Percentiles rank a stretch among this genome's conserved stretches.
phyloP scores from a whole-genome alignment of 192 early-diverging fungal genomes.

The Lunasporangiospora selenospora region DNA sequence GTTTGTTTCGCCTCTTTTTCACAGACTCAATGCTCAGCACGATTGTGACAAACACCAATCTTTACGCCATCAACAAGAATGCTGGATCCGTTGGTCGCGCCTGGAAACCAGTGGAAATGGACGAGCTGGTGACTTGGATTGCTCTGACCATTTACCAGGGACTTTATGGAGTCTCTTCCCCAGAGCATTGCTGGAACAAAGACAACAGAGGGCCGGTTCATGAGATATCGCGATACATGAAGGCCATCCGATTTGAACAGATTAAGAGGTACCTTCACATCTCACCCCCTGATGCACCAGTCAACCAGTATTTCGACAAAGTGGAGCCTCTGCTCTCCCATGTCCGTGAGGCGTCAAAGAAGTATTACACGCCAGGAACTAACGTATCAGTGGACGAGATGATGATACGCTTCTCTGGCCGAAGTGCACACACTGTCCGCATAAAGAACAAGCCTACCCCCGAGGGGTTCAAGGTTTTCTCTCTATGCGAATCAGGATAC shows the following conservation, averaged over 20 bases:
- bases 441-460: slow-evolving; percentile 46
- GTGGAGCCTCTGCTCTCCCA: slow-evolving; percentile 21
- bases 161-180: not conserved
- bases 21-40: slow-evolving; percentile 11
- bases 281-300: not conserved
- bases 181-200: not conserved
- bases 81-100: slow-evolving; percentile 1
- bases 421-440: slow-evolving; percentile 23
- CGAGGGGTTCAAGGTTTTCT: slow-evolving; percentile 37
- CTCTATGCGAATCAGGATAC: slow-evolving; percentile 42
- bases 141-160: slow-evolving; percentile 17
- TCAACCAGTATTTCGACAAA: slow-evolving; percentile 3
- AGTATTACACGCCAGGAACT: slow-evolving; percentile 10
- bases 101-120: not conserved
- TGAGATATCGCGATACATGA: slow-evolving; percentile 14
- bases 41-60: slow-evolving; percentile 15
- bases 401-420: slow-evolving; percentile 19
- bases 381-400: slow-evolving; percentile 40
- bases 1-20: slow-evolving; percentile 17
- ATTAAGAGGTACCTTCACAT: slow-evolving; percentile 18
- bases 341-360: slow-evolving; percentile 3
- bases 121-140: slow-evolving; percentile 13
- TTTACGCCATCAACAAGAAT: slow-evolving; percentile 5
- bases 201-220: slow-evolving; percentile 1
- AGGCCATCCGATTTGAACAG: slow-evolving; percentile 3